Evolutionary conservation across 208 protist genomes (phyloP).

Genomic region (Trypanosoma rangeli): DNA sequence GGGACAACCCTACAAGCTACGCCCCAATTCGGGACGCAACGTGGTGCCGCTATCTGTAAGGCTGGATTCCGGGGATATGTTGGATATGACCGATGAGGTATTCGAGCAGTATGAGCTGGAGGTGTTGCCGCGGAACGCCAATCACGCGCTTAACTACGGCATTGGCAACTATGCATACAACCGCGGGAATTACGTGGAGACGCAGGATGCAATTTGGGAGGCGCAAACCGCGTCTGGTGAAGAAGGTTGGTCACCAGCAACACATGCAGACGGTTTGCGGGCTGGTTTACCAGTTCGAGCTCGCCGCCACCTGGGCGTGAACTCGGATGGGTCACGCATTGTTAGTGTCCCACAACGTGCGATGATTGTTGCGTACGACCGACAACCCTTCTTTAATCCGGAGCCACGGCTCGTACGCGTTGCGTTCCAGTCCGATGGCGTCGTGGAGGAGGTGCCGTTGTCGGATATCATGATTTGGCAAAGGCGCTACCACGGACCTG

Average conservation of each 20-base stretch:
- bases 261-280: conserved; percentile 75
- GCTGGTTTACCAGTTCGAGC: conserved; percentile 73
- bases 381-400: conserved; percentile 88
- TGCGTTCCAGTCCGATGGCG: conserved; percentile 58
- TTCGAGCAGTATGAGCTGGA: conserved; percentile 71
- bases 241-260: conserved; percentile 89
- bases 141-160: conserved; percentile 84
- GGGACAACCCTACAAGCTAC: conserved; percentile 42
- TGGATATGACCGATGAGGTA: conserved; percentile 68
- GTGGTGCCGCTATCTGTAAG: conserved; percentile 62
- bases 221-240: conserved; percentile 51
- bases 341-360: conserved; percentile 70
- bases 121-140: conserved; percentile 47
- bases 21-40: conserved; percentile 39
- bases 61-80: conserved; percentile 68
- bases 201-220: conserved; percentile 88
- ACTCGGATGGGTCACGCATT: conserved; percentile 12
- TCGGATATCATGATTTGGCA: conserved; percentile 85
- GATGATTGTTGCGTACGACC: conserved; percentile 59
- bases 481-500: conserved; percentile 75
- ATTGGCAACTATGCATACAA: conserved; percentile 83
- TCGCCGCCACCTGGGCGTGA: conserved; percentile 38
- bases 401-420: conserved; percentile 78
- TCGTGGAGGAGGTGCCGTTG: conserved; percentile 61
- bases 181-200: conserved; percentile 88